Evolutionary conservation across 768 basidiomycete species (phyloP).

Genomic region (Kwoniella mangroviensis): DNA sequence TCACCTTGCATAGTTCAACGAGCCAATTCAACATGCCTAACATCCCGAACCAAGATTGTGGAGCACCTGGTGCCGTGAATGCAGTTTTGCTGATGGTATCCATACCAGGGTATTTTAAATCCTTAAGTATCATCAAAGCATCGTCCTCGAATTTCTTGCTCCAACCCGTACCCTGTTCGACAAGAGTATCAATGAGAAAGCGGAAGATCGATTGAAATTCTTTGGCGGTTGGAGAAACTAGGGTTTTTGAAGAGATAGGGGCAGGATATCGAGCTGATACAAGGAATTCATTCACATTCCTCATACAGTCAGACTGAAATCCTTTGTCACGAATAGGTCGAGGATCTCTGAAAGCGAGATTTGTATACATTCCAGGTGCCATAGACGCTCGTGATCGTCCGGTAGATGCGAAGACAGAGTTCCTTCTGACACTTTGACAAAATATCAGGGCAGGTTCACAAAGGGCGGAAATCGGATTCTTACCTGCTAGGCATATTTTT

Average conservation of each 20-base stretch:
- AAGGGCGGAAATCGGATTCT: constrained; percentile 39
- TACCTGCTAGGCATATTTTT: constrained; percentile 63
- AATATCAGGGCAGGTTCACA: constrained; percentile 41
- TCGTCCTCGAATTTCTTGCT: constrained; percentile 77
- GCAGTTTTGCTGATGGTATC: constrained; percentile 81
- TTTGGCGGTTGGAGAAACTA: constrained; percentile 79
- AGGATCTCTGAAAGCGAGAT: constrained; percentile 67
- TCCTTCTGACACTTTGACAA: constrained; percentile 68
- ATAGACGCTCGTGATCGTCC: constrained; percentile 61
- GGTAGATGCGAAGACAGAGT: constrained; percentile 64
- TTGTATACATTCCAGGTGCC: constrained; percentile 57
- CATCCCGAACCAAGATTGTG: constrained; percentile 88
- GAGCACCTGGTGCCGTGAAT: constrained; percentile 82
- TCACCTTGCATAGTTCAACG: constrained; percentile 79
- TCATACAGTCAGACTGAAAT: constrained; percentile 73
- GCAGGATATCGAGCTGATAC: constrained; percentile 44
- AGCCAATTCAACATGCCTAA: constrained; percentile 93
- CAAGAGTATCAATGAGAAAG: constrained; percentile 66
- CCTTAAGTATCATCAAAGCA: constrained; percentile 73
- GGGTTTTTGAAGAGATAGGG: constrained; percentile 66
- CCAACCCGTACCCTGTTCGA: constrained; percentile 68
- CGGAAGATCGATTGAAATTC: constrained; percentile 86
- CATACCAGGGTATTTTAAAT: constrained; percentile 79
- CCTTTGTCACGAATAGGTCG: constrained; percentile 76
- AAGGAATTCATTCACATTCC: constrained; percentile 70